Evolutionary conservation across 2,329 filamentous ascomycete genomes (phyloP), one percentile per base, ranked within the genome.

Genomic region (Camillea tinctor): DNA sequence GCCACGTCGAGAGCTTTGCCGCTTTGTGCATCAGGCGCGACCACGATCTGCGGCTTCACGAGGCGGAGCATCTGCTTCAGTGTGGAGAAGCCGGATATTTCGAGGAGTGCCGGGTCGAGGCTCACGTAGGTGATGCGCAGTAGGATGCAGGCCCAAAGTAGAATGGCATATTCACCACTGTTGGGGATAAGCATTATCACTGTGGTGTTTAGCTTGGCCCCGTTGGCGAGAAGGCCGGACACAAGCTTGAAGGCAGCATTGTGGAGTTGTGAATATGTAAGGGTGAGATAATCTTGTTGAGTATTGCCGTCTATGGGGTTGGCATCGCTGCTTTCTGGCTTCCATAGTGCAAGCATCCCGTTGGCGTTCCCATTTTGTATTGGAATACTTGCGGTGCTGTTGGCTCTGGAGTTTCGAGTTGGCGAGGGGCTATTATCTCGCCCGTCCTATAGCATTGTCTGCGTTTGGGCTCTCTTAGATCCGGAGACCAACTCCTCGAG

Each of bases 141-240:
- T 3, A 63, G 52, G 13, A 54, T 19, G 21, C 58, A 63, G n/a
- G 58, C 53, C 61, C 61, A 63, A 13, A 63, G 50, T 1, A 63
- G 58, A 13, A 63, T 1, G 13, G 61, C 21, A 36, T 60, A 60
- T 53, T 63, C 61, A 55, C n/a, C 53, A 8, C 24, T 44, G 44
- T 60, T 60, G 26, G 58, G 58, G 24, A 60, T 60, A 17, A 60
- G 15, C 19, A 51, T 49, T 17, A 62, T 5, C 20, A 62, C 13
- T 13, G 60, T 62, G n/a, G 50, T 50, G 17, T 30, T 40, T 2
- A 52, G 55, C 36, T 40, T 40, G 4, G 36, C 36, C 9, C 36
- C 36, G 36, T 40, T 40, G 15, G 36, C 36, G 36, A 40, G 36
- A 4, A 51, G 49, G 4, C 49, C 49, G 17, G 22, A 23, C 22